Evolutionary conservation across 306 rosid genomes (phyloP), one percentile per base, ranked within the genome.

Genomic region (Cajanus cajan): DNA sequence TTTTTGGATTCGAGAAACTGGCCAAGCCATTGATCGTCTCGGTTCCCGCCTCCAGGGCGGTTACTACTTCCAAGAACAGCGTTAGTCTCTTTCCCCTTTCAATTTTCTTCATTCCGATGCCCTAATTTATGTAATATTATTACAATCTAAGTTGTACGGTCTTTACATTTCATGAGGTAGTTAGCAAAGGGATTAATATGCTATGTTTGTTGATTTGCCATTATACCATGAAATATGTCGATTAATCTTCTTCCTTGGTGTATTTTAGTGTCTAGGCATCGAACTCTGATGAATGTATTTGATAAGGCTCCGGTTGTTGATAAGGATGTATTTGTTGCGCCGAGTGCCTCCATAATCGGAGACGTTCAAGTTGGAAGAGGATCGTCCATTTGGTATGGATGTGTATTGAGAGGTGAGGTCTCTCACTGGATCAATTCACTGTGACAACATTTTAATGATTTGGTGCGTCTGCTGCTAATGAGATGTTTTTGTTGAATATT

Each of bases 341-440:
- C 97, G 3, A 91, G 98, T 84, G 97, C 97, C n/a, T 91, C 97
- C 21, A 31, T 95, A 77, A 87, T 91, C 45, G 98, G 98, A 11
- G 94, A 95, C 55, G 98, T 95, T 40, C 84, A 87, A 65, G 88
- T 95, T 76, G 99, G 99, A 37, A 82, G 87, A 51, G 94, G 90
- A 9, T 91, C 98, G 0, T 95, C 98, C 8, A 87, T 95, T 86
- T 95, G 98, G 98, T 95, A 95, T 80, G 98, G 98, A 36, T 90
- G 91, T 82, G 94, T 95, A 74, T 81, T 95, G 93, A 93, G 99
- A 90, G 98, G 98, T 95, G 80, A 84, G 83, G 12, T 45, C 12
- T 58, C 33, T 58, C 12, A 62, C 43, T 69, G 51, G 22, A 7
- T 13, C 47, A 69, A 65, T 76, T 50, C 3, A 22, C 51, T 63